phyloP scores from a whole-genome alignment of 2,329 filamentous ascomycete genomes.

The Xenoacremonium recifei region DNA sequence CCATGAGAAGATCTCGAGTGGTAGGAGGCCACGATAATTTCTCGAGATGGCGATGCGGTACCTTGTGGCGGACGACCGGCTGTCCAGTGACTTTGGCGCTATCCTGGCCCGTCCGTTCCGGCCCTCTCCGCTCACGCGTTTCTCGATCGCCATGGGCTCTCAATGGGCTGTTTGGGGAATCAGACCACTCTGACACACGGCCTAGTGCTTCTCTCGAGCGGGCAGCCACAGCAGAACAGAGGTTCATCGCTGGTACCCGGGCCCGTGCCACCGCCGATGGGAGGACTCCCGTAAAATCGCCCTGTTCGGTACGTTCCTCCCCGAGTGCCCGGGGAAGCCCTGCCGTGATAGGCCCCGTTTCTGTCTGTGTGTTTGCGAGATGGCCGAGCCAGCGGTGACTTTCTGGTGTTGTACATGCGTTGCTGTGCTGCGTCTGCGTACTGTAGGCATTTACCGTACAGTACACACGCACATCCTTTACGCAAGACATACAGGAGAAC shows the following conservation, averaged over 20 bases:
- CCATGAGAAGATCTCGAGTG: constrained; percentile 11
- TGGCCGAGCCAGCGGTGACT: too few relatives aligned
- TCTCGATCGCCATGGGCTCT: constrained; percentile 12
- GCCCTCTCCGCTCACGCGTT: constrained; percentile 28
- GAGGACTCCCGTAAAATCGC: neutral
- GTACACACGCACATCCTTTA: too few relatives aligned
- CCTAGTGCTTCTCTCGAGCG: constrained; percentile 2
- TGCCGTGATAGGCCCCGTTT: too few relatives aligned
- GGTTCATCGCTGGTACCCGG: too few relatives aligned
- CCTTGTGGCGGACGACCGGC: accelerated
- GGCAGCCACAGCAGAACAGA: too few relatives aligned
- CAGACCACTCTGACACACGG: constrained; percentile 22
- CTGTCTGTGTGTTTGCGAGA: too few relatives aligned
- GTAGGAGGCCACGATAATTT: constrained; percentile 23
- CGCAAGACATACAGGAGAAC: too few relatives aligned
- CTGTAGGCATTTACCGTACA: too few relatives aligned
- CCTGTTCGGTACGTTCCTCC: neutral
- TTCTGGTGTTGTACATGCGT: too few relatives aligned
- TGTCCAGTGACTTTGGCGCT: constrained; percentile 4
- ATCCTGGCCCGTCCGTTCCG: constrained; percentile 20
- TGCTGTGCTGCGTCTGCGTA: too few relatives aligned
- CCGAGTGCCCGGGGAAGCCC: neutral
- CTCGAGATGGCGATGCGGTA: constrained; percentile 18
- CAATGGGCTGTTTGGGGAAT: constrained; percentile 26
- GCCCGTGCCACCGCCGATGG: too few relatives aligned